Evolutionary conservation across 164 flowering plant genomes (phyloP), one percentile per base, ranked within the genome.

Genomic region (Pachysandra terminalis): DNA sequence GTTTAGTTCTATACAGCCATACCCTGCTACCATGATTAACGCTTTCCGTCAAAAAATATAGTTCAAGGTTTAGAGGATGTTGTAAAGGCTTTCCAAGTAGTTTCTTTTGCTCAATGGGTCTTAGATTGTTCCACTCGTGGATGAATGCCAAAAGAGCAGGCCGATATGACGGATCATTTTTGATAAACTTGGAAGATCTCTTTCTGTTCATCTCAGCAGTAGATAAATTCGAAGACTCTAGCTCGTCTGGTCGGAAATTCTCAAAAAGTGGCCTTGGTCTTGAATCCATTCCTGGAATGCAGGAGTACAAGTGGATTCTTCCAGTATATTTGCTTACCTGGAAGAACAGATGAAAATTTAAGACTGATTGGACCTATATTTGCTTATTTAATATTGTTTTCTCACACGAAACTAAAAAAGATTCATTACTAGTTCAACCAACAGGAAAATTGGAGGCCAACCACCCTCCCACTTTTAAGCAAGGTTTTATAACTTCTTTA

Each of bases 311-410:
- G 81, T 95, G 98, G 68, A 95, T 73, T 68, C 98, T 82, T 65
- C 91, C 96, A 25, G 97, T 95, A 70, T 86, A 83, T 60, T 83
- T 84, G 76, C 98, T 95, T 70, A 95, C 89, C 98, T 95, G 79
- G 64, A 75, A 68, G 64, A 54, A 41, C 21, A 51, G 19, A 49
- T 26, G 25, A 27, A 63, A 27, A 0, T 10, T 32, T 53, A 5
- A 19, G 45, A 37, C 3, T 40, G 45, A 5, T 24, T 25, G 32
- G 19, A 28, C 13, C 53, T 17, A 68, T 10, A 32, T 23, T 3
- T 67, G 49, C 7, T 40, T 40, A 10, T 10, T 40, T 10, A 5
- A 40, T 40, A 5, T 5, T 40, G 45, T 40, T 5, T 5, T 40
- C 45, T 40, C 10, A 40, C 45, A 40, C 45, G 45, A 5, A 40